phyloP scores from a whole-genome alignment of 192 early-diverging fungal species.

The Coemansia sp. region DNA sequence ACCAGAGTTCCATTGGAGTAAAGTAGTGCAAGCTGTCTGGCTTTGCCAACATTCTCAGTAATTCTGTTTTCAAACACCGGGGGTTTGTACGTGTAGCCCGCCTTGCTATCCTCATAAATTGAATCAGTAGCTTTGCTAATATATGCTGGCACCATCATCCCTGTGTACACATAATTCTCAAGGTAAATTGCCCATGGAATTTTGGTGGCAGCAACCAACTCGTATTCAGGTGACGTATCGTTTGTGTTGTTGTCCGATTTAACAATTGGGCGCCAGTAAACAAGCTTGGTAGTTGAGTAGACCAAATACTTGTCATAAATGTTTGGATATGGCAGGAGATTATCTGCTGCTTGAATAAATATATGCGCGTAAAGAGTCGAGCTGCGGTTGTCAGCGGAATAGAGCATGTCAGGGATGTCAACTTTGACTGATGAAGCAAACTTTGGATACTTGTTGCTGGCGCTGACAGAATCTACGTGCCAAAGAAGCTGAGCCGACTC shows the following conservation, averaged over 20 bases:
- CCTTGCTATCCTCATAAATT: not conserved
- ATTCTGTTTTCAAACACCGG: not conserved
- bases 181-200: slow-evolving; percentile 1
- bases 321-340: slow-evolving; percentile 9
- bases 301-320: slow-evolving; percentile 1
- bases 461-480: slow-evolving; percentile 5
- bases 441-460: slow-evolving; percentile 1
- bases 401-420: not conserved
- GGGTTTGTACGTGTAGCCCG: not conserved
- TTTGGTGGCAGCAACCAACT: slow-evolving; percentile 1
- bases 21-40: not conserved
- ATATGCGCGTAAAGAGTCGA: slow-evolving; percentile 8
- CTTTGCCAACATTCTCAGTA: not conserved
- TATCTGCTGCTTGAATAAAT: slow-evolving; percentile 8
- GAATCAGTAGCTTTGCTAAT: not conserved
- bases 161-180: not conserved
- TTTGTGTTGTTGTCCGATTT: not conserved
- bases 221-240: not conserved
- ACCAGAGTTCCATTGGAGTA: not conserved
- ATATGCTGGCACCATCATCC: not conserved
- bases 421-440: not conserved
- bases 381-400: not conserved
- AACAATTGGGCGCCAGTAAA: not conserved
- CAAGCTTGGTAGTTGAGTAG: slow-evolving; percentile 1
- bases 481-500: slow-evolving; percentile 14